phyloP scores from a whole-genome alignment of 257 asterid species.

The Henckelia pumila region DNA sequence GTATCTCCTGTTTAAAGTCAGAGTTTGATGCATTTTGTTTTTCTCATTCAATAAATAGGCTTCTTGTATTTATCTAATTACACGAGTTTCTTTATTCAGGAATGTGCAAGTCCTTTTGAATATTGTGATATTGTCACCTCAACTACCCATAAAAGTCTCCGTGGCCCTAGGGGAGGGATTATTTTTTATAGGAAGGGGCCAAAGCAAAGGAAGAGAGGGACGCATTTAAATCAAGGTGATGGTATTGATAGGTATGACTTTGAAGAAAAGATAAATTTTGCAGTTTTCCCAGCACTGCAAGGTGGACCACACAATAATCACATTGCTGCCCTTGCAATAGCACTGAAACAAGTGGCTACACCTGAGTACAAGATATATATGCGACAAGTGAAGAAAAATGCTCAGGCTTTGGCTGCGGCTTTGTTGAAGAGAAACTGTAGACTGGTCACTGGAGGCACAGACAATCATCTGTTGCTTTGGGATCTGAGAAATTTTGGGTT shows the following conservation, averaged over 20 bases:
- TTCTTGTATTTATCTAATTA: constrained; percentile 8
- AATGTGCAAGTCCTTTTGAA: constrained; percentile 72
- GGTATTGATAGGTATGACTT: constrained; percentile 70
- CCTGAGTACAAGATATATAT: constrained; percentile 72
- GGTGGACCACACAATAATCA: constrained; percentile 95
- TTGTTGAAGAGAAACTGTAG: constrained; percentile 61
- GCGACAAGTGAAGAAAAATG: constrained; percentile 84
- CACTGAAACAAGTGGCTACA: constrained; percentile 81
- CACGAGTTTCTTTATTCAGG: constrained; percentile 40
- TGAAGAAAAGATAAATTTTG: constrained; percentile 86
- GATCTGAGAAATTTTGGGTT: constrained; percentile 76
- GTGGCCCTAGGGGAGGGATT: constrained; percentile 94
- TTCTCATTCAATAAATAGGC: constrained; percentile 2
- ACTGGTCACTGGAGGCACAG: constrained; percentile 85
- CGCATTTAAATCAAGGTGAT: constrained; percentile 72
- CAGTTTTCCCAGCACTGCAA: constrained; percentile 85
- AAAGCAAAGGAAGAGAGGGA: constrained; percentile 70
- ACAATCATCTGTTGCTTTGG: constrained; percentile 82
- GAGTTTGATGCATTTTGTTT: not conserved
- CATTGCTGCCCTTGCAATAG: constrained; percentile 86
- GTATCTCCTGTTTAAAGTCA: not conserved
- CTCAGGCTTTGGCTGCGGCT: constrained; percentile 72
- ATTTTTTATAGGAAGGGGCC: constrained; percentile 81
- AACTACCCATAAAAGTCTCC: constrained; percentile 90
- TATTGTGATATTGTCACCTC: constrained; percentile 81